A percentile compares a stretch with the other conserved stretches of the same genome.
These are phyloP conservation scores for Umbelopsis vinacea DNA, from an alignment of 192 early-diverging fungal genomes.

Conservation along the genomic window DNA sequence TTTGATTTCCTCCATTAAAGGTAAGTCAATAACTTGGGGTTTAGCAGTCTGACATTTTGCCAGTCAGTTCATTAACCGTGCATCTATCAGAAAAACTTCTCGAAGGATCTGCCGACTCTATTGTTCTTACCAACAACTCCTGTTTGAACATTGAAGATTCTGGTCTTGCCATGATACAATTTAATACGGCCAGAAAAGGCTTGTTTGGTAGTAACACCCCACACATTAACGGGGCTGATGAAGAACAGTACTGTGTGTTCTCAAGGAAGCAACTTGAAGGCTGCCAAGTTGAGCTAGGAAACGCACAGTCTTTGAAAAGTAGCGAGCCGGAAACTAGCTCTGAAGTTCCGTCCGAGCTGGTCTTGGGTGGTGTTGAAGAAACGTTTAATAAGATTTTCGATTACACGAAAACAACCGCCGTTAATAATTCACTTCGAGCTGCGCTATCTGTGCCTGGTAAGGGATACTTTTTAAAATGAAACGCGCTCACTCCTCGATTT, in stretches of 20 bases:
- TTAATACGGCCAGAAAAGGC: constrained; percentile 5
- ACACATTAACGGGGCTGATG: background rate
- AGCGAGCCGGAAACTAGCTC: background rate
- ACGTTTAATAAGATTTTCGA: constrained; percentile 40
- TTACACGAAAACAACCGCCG: constrained; percentile 47
- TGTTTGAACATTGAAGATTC: background rate
- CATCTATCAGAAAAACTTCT: constrained; percentile 10
- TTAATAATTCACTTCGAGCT: constrained; percentile 43
- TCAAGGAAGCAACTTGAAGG: constrained; percentile 22
- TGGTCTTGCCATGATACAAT: background rate
- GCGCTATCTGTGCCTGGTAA: constrained; percentile 34
- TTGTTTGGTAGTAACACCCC: constrained; percentile 4
- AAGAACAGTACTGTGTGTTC: constrained; percentile 12
- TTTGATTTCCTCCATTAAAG: constrained; percentile 21
- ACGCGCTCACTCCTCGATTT: too few relatives aligned
- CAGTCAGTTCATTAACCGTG: background rate
- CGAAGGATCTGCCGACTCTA: background rate
- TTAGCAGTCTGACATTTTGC: too few relatives aligned
- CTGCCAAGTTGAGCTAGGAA: constrained; percentile 15
- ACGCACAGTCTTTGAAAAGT: background rate
- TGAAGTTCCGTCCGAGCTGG: constrained; percentile 16
- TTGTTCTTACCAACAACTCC: constrained; percentile 14
- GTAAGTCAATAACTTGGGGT: background rate
- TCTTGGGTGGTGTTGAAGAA: constrained; percentile 50
- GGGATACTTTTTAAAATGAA: background rate